Percentiles rank a stretch among this genome's conserved stretches.
Evolutionary conservation across 306 rosid genomes (phyloP).

Genomic region (Betula pendula): DNA sequence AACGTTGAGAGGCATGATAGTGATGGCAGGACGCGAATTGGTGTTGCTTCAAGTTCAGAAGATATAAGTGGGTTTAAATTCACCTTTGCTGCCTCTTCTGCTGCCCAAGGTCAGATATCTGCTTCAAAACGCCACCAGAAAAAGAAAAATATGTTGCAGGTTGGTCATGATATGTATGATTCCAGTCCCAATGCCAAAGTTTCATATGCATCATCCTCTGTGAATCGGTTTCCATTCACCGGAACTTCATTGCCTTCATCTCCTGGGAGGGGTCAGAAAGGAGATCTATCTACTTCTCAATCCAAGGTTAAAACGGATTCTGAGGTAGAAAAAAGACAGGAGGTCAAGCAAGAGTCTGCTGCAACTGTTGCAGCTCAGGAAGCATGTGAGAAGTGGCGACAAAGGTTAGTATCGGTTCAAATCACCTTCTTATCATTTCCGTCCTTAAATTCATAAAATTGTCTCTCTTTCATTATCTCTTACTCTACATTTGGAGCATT

Average conservation of each 20-base stretch:
- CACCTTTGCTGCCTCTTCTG: slow-evolving; percentile 79
- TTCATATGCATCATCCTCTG: slow-evolving; percentile 63
- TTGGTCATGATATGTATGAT: slow-evolving; percentile 54
- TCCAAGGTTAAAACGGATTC: slow-evolving; percentile 38
- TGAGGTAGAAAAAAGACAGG: slow-evolving; percentile 41
- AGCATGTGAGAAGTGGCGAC: slow-evolving; percentile 92
- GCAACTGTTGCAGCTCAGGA: slow-evolving; percentile 65
- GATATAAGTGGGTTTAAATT: slow-evolving; percentile 55
- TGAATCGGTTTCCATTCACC: slow-evolving; percentile 47
- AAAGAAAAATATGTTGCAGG: slow-evolving; percentile 60
- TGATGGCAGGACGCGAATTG: slow-evolving; percentile 39
- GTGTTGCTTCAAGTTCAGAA: slow-evolving; percentile 49
- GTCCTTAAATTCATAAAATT: background rate
- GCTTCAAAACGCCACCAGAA: slow-evolving; percentile 60
- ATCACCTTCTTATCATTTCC: slow-evolving; percentile 24
- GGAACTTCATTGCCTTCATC: slow-evolving; percentile 52
- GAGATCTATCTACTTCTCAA: slow-evolving; percentile 44
- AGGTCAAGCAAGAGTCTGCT: slow-evolving; percentile 48
- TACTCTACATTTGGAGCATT: slow-evolving; percentile 9
- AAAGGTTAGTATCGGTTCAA: slow-evolving; percentile 57
- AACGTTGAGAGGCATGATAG: slow-evolving; percentile 40
- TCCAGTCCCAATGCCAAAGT: slow-evolving; percentile 47
- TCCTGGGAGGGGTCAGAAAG: slow-evolving; percentile 46
- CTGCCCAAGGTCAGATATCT: slow-evolving; percentile 52
- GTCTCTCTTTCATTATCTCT: background rate